phyloP scores from a whole-genome alignment of 2,329 filamentous ascomycete species.

The Exophiala aquamarina region DNA sequence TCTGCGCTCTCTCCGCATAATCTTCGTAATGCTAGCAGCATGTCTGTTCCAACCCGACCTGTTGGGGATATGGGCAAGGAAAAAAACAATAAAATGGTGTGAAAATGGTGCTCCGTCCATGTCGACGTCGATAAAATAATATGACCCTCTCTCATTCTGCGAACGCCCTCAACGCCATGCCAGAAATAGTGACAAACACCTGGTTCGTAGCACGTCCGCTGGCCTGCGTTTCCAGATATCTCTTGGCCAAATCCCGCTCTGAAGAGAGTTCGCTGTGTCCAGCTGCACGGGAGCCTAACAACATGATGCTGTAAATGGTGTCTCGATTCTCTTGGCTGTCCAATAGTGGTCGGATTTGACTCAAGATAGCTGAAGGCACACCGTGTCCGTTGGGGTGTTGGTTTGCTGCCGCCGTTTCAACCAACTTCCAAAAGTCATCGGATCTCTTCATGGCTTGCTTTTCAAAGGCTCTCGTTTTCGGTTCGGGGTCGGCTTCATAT shows the following conservation, averaged over 20 bases:
- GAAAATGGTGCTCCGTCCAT: background rate
- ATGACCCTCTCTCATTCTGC: conserved; percentile 5
- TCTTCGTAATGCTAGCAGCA: background rate
- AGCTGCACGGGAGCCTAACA: conserved; percentile 19
- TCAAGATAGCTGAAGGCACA: conserved; percentile 11
- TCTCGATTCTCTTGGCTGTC: conserved; percentile 84
- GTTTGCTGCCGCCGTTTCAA: conserved; percentile 70
- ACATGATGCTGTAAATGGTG: conserved; percentile 76
- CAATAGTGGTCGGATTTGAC: conserved; percentile 51
- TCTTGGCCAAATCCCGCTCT: conserved; percentile 23
- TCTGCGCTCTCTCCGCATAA: background rate
- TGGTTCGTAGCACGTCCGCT: conserved; percentile 25
- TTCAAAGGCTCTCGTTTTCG: conserved; percentile 36
- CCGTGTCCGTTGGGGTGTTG: conserved; percentile 42
- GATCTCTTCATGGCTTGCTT: conserved; percentile 61
- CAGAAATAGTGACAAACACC: conserved; percentile 25
- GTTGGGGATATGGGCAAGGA: background rate
- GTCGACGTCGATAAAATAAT: no score
- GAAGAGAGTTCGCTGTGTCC: conserved; percentile 21
- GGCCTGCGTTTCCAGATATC: conserved; percentile 21
- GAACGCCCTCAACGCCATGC: conserved; percentile 27
- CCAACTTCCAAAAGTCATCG: conserved; percentile 77
- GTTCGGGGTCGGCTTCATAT: conserved; percentile 23
- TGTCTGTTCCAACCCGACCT: background rate
- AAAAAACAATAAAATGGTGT: background rate